Base-by-base conservation (phyloP, 306 rosid species). In the Cicer chorassanicum region DNA sequence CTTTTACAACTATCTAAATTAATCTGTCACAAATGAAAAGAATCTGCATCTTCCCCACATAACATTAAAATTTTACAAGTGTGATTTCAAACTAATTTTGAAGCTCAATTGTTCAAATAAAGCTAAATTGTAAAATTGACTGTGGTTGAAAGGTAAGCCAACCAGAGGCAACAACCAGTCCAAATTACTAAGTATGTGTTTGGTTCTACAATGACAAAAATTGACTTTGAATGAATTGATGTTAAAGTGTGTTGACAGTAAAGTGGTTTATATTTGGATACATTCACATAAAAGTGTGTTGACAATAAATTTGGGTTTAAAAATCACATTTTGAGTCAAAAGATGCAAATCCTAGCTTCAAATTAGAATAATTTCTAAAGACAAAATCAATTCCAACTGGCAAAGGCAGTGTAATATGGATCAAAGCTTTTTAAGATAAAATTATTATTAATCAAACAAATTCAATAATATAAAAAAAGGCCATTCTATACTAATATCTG, bases 31-130 rank as follows among this genome's bases (percentile, higher is more conserved):
- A 45, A 21, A 57, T 36, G 45, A 39, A 82, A 57, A 59, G 40
- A 16, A 38, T 67, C 79, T 45, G 14, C 63, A 44, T 39, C 72
- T 55, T 40, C 68, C 45, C 70, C 39, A 12, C 4, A 2, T 18
- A 61, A 44, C 60, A 24, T 60, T 51, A 51, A 46, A 39, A 66
- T 29, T 74, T 74, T 61, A 9, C 10, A 16, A 48, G 9, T 68
- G 24, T 9, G 68, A 36, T 51, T 68, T 75, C 41, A 41, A 68
- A 81, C 57, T 68, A 51, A 44, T 48, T 46, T 51, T 59, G 71
- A 48, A 59, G 38, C 75, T 14, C 18, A 60, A 36, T 60, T 60
- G 41, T 57, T 46, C 48, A 66, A 46, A 65, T 38, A 7, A 18
- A 56, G 50, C 36, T 72, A 18, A 10, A 64, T 61, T 15, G 66